phyloP scores from a whole-genome alignment of 345 rosid species.

The Erucastrum elatum region DNA sequence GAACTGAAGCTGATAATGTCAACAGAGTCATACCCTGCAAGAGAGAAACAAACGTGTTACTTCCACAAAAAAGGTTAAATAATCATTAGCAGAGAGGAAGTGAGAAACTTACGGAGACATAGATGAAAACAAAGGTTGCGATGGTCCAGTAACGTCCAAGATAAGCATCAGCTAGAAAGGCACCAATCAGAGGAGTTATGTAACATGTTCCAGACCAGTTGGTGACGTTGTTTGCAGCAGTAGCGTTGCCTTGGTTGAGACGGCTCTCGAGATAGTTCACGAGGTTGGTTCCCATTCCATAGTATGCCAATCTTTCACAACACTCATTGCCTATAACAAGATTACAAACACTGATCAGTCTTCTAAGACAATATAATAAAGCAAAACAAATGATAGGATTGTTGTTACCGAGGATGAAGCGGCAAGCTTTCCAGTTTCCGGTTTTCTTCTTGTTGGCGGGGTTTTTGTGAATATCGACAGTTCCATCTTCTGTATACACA shows the following conservation, averaged over 20 bases:
- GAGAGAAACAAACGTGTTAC: neutral
- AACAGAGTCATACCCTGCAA: slow-evolving; percentile 88
- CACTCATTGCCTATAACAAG: slow-evolving; percentile 72
- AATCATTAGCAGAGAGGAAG: neutral
- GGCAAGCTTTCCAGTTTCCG: slow-evolving; percentile 95
- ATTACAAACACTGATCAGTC: neutral
- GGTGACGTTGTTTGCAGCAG: slow-evolving; percentile 79
- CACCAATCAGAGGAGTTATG: slow-evolving; percentile 82
- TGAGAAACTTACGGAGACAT: slow-evolving; percentile 61
- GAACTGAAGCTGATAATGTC: slow-evolving; percentile 71
- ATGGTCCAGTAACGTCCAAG: slow-evolving; percentile 91
- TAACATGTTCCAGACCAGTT: slow-evolving; percentile 98
- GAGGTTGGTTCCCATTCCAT: slow-evolving; percentile 97
- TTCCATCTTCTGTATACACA: slow-evolving; percentile 71
- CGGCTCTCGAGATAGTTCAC: slow-evolving; percentile 74
- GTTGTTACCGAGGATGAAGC: slow-evolving; percentile 53
- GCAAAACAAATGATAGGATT: neutral
- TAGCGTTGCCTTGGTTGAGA: slow-evolving; percentile 69
- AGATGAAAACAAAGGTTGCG: slow-evolving; percentile 70
- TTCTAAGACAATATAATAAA: too few relatives aligned
- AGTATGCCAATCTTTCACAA: slow-evolving; percentile 96
- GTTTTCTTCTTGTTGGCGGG: slow-evolving; percentile 73
- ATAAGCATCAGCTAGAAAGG: slow-evolving; percentile 93
- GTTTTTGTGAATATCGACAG: slow-evolving; percentile 62
- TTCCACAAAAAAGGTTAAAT: neutral